Evolutionary conservation across 768 basidiomycete species (phyloP), one percentile per base, ranked within the genome.

Genomic region (Boletales sp.): DNA sequence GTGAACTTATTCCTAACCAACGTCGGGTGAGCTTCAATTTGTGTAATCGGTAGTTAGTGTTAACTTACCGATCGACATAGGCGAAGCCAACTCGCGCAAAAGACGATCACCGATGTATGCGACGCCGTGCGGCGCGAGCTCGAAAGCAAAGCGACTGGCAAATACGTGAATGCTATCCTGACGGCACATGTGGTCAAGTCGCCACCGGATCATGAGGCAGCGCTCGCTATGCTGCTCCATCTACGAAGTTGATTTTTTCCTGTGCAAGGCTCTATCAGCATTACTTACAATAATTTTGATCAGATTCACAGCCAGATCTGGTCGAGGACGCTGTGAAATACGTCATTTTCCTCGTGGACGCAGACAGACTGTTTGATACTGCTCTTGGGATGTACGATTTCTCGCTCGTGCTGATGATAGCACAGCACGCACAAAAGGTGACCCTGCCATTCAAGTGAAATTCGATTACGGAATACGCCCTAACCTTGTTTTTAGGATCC

Each of bases 371-470:
- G 5, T 98, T 95, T 70, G 85, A 98, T 65, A 88, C 90, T 11
- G 97, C 97, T 2, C 78, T 99, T 30, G 97, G 97, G 17, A 98
- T 98, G 94, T 99, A 99, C 63, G 94, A 99, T 69, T 98, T 98
- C 72, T 85, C 90, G 27, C 74, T 99, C 15, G 95, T 97, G 8
- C 74, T 98, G 19, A 86, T 98, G 86, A 82, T 99, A 37, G 94
- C 97, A 1, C 97, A 98, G 64, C 87, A 97, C 61, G 89, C 95
- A 41, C 94, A 98, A 66, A 97, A 95, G 81, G 94, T 93, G 24
- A 27, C 24, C 32, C 19, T 17, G 12, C n/a, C 18, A n/a, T 42
- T 31, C n/a, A 3, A 11, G 65, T 56, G 47, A 40, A 27, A 48
- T 34, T 30, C 21, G 0, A 14, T 45, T 43, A 35, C 7, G 10